Percentiles rank a stretch among this genome's conserved stretches.
These are phyloP conservation scores for Peltaster fructicola DNA, from an alignment of 2,329 filamentous ascomycete genomes.

Conservation along the genomic window DNA sequence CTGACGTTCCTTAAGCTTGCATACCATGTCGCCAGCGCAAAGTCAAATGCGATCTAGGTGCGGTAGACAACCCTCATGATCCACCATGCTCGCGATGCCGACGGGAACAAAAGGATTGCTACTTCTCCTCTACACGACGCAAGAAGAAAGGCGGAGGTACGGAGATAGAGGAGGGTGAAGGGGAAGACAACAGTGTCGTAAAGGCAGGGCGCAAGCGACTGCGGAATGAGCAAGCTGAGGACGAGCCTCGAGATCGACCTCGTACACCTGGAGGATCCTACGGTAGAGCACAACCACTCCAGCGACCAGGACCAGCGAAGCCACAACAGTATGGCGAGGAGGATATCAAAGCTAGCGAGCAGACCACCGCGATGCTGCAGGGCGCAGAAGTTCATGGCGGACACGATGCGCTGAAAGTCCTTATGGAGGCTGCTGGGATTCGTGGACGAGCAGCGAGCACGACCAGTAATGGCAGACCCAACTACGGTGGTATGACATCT, in stretches of 20 bases:
- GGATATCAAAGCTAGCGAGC: slow-evolving; percentile 36
- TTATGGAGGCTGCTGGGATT: slow-evolving; percentile 62
- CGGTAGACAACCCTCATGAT: slow-evolving; percentile 84
- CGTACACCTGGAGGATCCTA: slow-evolving; percentile 48
- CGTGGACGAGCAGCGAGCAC: slow-evolving; percentile 32
- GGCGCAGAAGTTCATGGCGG: slow-evolving; percentile 65
- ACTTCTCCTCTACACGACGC: slow-evolving; percentile 83
- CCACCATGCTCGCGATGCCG: slow-evolving; percentile 88
- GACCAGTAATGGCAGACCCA: slow-evolving; percentile 11
- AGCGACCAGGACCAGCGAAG: background rate
- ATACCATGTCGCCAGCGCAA: slow-evolving; percentile 40
- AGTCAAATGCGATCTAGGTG: slow-evolving; percentile 41
- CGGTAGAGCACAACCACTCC: slow-evolving; percentile 28
- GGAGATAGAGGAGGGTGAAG: slow-evolving; percentile 24
- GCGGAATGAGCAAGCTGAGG: slow-evolving; percentile 25
- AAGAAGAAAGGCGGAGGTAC: slow-evolving; percentile 56
- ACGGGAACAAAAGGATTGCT: slow-evolving; percentile 90
- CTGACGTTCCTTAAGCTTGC: slow-evolving; percentile 19
- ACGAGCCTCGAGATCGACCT: slow-evolving; percentile 40
- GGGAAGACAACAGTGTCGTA: slow-evolving; percentile 44
- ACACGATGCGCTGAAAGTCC: slow-evolving; percentile 77
- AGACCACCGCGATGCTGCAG: slow-evolving; percentile 41
- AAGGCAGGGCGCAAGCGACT: slow-evolving; percentile 57
- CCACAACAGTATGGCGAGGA: background rate
- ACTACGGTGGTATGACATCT: slow-evolving; percentile 11